Base-by-base conservation (phyloP, 2,329 filamentous ascomycete genomes). In the Diaporthe aspalathi region DNA sequence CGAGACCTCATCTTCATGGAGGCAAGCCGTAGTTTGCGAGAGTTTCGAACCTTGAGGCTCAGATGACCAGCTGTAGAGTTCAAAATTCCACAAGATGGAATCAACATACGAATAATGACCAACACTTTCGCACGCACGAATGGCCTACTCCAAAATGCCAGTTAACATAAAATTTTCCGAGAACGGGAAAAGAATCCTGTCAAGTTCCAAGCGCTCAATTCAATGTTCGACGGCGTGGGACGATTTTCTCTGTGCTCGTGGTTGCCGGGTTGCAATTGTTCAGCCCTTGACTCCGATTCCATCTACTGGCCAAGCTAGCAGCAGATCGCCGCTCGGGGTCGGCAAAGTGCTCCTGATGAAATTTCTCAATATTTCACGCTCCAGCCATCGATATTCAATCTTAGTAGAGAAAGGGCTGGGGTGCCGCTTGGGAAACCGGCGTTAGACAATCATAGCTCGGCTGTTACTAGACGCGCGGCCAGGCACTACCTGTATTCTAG, bases 121-220 rank as follows among this genome's bases (percentile, higher is more conserved):
- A 32, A 32, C 32, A 32, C 32, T 8, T 5, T 32, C 17, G 27
- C 24, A n/a, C 38, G 14, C 14, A 38, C 11, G 24, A 8, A 5
- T 20, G 6, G 7, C 9, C 5, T 16, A 5, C 22, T 22, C 24
- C 20, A 9, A 17, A 14, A 4, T 2, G 2, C n/a, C 6, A 5
- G 57, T 40, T 20, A 14, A 6, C n/a, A 9, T 22, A 24, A 47
- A 32, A 7, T 17, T 62, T 29, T n/a, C 22, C 8, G 40, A 17
- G 27, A n/a, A 40, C 17, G 32, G 8, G 47, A 62, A 24, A 62
- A 47, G 57, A 40, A 62, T 32, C 45, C 24, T 62, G 57, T 62
- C 57, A 62, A 22, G 40, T 32, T 29, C 40, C 24, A 22, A 4
- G 40, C 40, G 5, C 38, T 47, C 40, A 40, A 17, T 32, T 47